Base-by-base conservation (phyloP, 2,329 filamentous ascomycete genomes). In the Nothopassalora personata region DNA sequence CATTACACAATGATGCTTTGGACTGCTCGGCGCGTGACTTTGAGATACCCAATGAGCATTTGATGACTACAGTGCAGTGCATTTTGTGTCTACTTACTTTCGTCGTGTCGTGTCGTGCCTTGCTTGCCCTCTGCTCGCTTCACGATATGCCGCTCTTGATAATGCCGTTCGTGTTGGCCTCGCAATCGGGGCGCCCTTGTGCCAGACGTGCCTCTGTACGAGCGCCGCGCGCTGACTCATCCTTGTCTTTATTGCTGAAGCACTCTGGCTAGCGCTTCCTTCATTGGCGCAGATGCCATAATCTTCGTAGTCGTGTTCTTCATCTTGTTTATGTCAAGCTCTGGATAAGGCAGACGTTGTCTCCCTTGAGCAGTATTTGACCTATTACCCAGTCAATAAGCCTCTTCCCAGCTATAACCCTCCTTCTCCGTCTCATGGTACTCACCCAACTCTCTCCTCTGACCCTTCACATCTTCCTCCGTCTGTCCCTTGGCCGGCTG, bases 301-400 rank as follows among this genome's bases (percentile, higher is more conserved):
- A 10, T 10, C 11, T 10, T 33, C 47, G 23, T 52, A 7, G 18
- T 36, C 28, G 15, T 28, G 6, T 53, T 6, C 18, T 18, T 45
- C 31, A 23, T 19, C 19, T 27, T 3, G 19, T 3, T 43, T 61
- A 64, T 31, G 60, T 59, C 56, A 59, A 60, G 53, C 60, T 63
- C 73, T 77, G 90, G 67, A 94, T 92, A 66, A 95, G 79, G 34
- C 89, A 90, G 53, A 95, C 89, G 70, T 93, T 94, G 78, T 94
- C 90, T 68, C 90, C 90, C 78, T 94, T 94, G 66, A 95, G 82
- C 65, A 95, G 77, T 64, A 95, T 92, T 77, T 92, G 90, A 60
- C 89, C 89, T 91, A 66, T 59, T 13, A 19, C 18, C 46, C 31
- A 33, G 58, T 70, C 28, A 52, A 46, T 51, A 53, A n/a, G 27